Evolutionary conservation across 176 grass and related monocot genomes (phyloP).

Genomic region (Dendrocalamus sinicus): DNA sequence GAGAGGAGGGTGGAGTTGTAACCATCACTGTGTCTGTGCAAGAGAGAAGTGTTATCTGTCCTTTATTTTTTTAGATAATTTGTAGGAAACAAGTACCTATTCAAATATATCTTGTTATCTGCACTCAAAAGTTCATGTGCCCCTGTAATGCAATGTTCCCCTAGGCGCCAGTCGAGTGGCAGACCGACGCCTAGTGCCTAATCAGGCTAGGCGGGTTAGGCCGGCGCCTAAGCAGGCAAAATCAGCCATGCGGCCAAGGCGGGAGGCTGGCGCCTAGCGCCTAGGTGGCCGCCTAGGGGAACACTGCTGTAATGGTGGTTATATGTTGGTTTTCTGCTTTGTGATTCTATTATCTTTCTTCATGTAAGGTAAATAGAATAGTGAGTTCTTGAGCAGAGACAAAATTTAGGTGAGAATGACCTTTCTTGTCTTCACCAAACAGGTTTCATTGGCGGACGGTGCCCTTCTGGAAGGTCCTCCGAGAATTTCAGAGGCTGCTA

Average conservation of each 20-base stretch:
- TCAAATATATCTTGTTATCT: not conserved
- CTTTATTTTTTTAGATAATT: not conserved
- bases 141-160: not conserved
- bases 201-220: too few relatives aligned
- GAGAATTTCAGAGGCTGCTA: constrained; percentile 77
- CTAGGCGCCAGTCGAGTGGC: too few relatives aligned
- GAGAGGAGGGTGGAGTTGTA: not conserved
- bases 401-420: not conserved
- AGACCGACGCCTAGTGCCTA: too few relatives aligned
- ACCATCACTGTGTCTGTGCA: not conserved
- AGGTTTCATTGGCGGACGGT: constrained; percentile 53
- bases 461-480: constrained; percentile 45
- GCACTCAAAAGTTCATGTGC: not conserved
- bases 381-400: constrained; percentile 3
- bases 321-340: constrained; percentile 2
- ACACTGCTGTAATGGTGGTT: not conserved
- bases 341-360: constrained; percentile 4
- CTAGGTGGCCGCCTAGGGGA: too few relatives aligned
- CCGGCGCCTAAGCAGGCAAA: too few relatives aligned
- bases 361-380: constrained; percentile 8
- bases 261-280: too few relatives aligned
- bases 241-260: too few relatives aligned
- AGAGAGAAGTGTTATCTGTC: not conserved
- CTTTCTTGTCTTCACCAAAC: constrained; percentile 40
- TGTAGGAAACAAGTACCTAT: not conserved